Evolutionary conservation across 805 yeast genomes (phyloP), one percentile per base, ranked within the genome.

Genomic region (Kluyveromyces nonfermentans): DNA sequence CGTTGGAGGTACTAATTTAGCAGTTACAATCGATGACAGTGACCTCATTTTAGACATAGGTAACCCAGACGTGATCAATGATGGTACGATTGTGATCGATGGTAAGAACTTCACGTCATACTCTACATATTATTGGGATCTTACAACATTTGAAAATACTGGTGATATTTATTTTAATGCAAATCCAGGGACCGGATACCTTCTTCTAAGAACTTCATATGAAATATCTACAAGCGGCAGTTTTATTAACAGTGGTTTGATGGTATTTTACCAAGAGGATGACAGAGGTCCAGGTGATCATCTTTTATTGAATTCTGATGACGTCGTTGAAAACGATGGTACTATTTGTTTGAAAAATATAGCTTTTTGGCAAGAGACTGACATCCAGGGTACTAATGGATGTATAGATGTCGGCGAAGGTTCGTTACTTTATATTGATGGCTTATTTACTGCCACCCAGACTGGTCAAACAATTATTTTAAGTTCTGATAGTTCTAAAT

Each of bases 111-210:
- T 40, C 18, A 35, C 49, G 1, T 6, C 31, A 19, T 41, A 43
- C 15, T 20, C 45, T 34, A 40, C 42, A 15, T 21, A 40, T 16
- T 40, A 19, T 17, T 47, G 44, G 44, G 37, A 15, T 25, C 50
- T 49, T 30, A 18, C 40, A 3, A 35, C 39, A 4, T 47, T 49
- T 33, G 15, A 21, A 10, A 49, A 49, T 32, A 17, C 20, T 15
- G 52, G 52, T 31, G 30, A 49, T 8, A 33, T 49, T 45, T 49
- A 25, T 35, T 47, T 45, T 32, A 41, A 42, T 16, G 50, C 46
- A 37, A 30, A 8, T 5, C 33, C 48, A 15, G 28, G 34, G 22
- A n/a, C n/a, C n/a, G n/a, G n/a, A n/a, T n/a, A n/a, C n/a, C n/a
- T n/a, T n/a, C 21, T 35, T 7, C 37, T 35, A 6, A 40, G 41